A percentile compares a stretch with the other conserved stretches of the same genome.
Conservation (phyloP, 208 protist species). For the Trypanosoma cruzi region DNA sequence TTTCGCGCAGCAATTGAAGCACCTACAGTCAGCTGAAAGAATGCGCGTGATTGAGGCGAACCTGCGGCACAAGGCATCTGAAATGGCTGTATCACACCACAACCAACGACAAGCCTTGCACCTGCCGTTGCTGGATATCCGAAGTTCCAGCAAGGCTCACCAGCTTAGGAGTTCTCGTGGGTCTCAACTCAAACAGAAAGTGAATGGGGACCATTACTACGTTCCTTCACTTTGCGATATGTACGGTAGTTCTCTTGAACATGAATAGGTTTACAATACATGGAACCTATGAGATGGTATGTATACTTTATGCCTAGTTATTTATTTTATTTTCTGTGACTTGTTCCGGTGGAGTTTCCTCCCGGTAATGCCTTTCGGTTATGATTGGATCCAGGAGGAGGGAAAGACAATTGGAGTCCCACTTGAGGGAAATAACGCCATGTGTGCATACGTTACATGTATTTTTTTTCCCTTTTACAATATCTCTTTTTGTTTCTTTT, state of each 20-base stretch:
- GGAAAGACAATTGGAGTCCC: neutral
- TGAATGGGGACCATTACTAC: slow-evolving; percentile 47
- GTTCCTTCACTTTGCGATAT: slow-evolving; percentile 61
- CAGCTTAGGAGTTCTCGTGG: slow-evolving; percentile 41
- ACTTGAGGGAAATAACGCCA: too few relatives aligned
- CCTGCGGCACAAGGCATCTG: slow-evolving; percentile 48
- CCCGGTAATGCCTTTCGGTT: neutral
- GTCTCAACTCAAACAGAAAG: slow-evolving; percentile 43
- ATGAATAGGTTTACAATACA: neutral
- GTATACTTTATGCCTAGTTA: slow-evolving; percentile 4
- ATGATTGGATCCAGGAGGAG: neutral
- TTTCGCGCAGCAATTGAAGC: slow-evolving; percentile 16
- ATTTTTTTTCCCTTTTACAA: neutral
- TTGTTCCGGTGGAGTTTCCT: neutral
- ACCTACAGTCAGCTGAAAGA: slow-evolving; percentile 19
- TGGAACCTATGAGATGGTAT: neutral
- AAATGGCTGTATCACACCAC: slow-evolving; percentile 58
- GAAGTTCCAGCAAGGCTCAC: slow-evolving; percentile 28
- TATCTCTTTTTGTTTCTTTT: neutral
- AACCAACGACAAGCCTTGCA: slow-evolving; percentile 42
- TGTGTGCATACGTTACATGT: neutral
- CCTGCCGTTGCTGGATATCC: slow-evolving; percentile 17
- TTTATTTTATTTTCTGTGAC: slow-evolving; percentile 1
- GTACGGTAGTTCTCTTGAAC: slow-evolving; percentile 47
- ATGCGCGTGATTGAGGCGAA: slow-evolving; percentile 27